These are phyloP conservation scores for Myriosclerotinia duriaeana DNA, from an alignment of 2,329 filamentous ascomycete species.

Conservation along the genomic window DNA sequence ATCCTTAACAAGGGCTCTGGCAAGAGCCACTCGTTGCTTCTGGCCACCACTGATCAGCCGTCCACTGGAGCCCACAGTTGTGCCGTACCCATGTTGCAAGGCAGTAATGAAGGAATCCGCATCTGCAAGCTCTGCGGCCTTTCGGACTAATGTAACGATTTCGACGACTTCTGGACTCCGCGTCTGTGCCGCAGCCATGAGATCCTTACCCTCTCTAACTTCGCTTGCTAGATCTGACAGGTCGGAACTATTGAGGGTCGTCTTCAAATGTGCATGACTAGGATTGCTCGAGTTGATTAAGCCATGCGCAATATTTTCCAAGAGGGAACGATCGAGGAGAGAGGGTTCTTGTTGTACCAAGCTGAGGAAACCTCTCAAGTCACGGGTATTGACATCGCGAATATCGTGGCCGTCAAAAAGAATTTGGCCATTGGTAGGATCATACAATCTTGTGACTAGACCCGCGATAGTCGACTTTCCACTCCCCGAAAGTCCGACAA, in stretches of 20 bases:
- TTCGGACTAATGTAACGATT: constrained; percentile 42
- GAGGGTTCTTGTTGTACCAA: constrained; percentile 57
- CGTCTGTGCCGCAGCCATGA: constrained; percentile 7
- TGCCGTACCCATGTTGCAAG: constrained; percentile 42
- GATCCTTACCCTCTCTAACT: constrained; percentile 52
- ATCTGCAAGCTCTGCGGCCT: constrained; percentile 54
- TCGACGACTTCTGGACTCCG: constrained; percentile 33
- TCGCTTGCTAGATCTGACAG: constrained; percentile 53
- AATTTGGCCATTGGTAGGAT: constrained; percentile 45
- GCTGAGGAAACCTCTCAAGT: constrained; percentile 47
- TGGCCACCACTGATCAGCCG: constrained; percentile 79
- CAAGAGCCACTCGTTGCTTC: constrained; percentile 76
- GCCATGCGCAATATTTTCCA: constrained; percentile 34
- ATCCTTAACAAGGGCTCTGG: constrained; percentile 54
- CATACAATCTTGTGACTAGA: constrained; percentile 57
- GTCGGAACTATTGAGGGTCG: constrained; percentile 41
- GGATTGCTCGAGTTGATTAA: constrained; percentile 49
- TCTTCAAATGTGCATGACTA: constrained; percentile 51
- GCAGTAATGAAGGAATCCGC: constrained; percentile 17
- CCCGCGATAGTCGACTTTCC: constrained; percentile 58
- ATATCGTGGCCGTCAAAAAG: constrained; percentile 28
- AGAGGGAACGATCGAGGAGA: constrained; percentile 52
- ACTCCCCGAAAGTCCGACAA: constrained; percentile 59
- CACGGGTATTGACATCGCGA: constrained; percentile 26
- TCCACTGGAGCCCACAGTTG: constrained; percentile 66